Conservation (phyloP, 2,329 filamentous ascomycete species). For the Fusarium nematophilum region DNA sequence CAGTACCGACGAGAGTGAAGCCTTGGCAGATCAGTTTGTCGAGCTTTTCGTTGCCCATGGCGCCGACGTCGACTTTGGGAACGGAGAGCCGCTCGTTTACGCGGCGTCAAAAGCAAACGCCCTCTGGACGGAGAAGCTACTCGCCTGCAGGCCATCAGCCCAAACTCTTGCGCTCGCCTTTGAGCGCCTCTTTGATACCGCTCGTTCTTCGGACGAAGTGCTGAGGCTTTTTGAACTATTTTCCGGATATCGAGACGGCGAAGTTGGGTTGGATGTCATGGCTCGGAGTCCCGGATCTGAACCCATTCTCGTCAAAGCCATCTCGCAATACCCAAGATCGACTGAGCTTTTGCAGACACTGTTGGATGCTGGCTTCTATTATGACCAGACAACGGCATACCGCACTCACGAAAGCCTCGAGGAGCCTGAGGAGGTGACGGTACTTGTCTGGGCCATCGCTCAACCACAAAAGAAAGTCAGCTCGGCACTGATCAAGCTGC, state of each 20-base stretch:
- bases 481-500: constrained; percentile 65
- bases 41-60: constrained; percentile 52
- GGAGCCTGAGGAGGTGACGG: constrained; percentile 65
- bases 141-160: constrained; percentile 61
- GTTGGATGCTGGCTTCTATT: constrained; percentile 68
- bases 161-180: constrained; percentile 65
- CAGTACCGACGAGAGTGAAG: constrained; percentile 51
- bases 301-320: constrained; percentile 63
- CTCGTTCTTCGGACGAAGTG: constrained; percentile 61
- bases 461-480: constrained; percentile 73
- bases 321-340: constrained; percentile 67
- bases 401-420: constrained; percentile 59
- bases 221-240: constrained; percentile 65
- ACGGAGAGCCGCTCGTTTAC: constrained; percentile 64
- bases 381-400: constrained; percentile 63
- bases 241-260: constrained; percentile 60
- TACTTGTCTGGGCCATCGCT: constrained; percentile 70
- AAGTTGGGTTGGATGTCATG: constrained; percentile 63
- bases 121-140: constrained; percentile 61
- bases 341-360: constrained; percentile 62
- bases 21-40: constrained; percentile 59
- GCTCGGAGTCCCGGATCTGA: constrained; percentile 54
- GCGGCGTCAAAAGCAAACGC: constrained; percentile 64
- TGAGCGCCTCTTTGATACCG: constrained; percentile 65
- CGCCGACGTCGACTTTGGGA: constrained; percentile 61